Conservation (phyloP, 2,329 filamentous ascomycete genomes). For the Epichloe baconii region DNA sequence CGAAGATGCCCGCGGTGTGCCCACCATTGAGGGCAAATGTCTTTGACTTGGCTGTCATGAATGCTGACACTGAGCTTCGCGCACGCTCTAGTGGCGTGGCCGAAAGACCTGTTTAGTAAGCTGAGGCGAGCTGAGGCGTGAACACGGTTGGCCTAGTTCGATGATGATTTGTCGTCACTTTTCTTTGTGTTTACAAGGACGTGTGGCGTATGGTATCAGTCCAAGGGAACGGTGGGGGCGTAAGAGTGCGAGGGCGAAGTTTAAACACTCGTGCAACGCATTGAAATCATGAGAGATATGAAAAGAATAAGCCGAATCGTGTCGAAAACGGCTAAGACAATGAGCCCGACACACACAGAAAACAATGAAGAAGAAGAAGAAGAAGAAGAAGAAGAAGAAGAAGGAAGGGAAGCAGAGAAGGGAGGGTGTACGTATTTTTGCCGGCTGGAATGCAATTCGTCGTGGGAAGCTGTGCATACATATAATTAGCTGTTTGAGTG, state of each 20-base stretch:
- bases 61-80: neutral
- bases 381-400: neutral
- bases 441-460: conserved; percentile 2
- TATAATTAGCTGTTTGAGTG: neutral
- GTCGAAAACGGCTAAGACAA: conserved; percentile 1
- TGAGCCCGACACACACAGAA: neutral
- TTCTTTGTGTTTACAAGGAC: conserved; percentile 9
- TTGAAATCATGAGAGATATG: neutral
- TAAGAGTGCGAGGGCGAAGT: neutral
- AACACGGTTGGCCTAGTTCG: neutral
- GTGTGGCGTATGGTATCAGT: neutral
- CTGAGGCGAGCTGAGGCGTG: neutral
- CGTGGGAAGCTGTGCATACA: neutral
- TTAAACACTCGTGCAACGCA: neutral
- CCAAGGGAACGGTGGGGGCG: neutral
- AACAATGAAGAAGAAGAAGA: neutral
- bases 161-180: neutral
- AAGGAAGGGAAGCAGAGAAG: neutral
- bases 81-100: neutral
- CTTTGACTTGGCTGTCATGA: conserved; percentile 42
- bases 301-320: neutral
- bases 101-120: neutral
- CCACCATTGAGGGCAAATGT: conserved; percentile 44
- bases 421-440: conserved; percentile 7
- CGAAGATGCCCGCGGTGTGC: conserved; percentile 87